These are phyloP conservation scores for Aspergillus baeticus DNA, from an alignment of 495 filamentous ascomycete species.

Conservation along the genomic window DNA sequence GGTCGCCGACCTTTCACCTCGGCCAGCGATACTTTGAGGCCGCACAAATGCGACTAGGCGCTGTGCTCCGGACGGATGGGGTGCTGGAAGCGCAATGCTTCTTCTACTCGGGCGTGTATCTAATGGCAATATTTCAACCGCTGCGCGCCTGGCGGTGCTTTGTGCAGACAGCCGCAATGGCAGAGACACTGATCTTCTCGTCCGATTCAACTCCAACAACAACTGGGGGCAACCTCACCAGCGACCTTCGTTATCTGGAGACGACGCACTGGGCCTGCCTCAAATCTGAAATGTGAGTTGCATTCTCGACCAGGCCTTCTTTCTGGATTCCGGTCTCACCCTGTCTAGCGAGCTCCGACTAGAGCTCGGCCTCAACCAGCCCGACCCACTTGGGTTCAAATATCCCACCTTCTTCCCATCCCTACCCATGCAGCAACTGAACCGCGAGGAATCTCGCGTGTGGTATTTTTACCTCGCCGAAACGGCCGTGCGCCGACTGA, in stretches of 20 bases:
- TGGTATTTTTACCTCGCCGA: slow-evolving; percentile 39
- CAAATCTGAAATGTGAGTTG: slow-evolving; percentile 22
- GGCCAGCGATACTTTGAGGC: background rate
- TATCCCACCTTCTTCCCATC: slow-evolving; percentile 23
- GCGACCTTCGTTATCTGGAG: slow-evolving; percentile 12
- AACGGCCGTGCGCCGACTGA: slow-evolving; percentile 27
- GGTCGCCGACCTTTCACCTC: background rate
- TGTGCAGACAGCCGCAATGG: slow-evolving; percentile 21
- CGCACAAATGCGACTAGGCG: background rate
- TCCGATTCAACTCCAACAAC: too few species aligned
- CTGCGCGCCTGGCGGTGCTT: slow-evolving; percentile 22
- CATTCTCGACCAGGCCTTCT: too few species aligned
- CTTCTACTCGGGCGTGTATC: slow-evolving; percentile 22
- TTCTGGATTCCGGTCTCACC: too few species aligned
- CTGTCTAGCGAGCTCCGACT: slow-evolving; percentile 22
- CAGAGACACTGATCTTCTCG: slow-evolving; percentile 19
- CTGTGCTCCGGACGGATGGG: background rate
- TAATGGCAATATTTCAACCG: slow-evolving; percentile 23
- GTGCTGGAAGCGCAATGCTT: slow-evolving; percentile 22
- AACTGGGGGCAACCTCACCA: too few species aligned
- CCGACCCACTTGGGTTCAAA: slow-evolving; percentile 3
- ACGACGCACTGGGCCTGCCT: slow-evolving; percentile 30
- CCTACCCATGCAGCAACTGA: slow-evolving; percentile 20
- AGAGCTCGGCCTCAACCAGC: slow-evolving; percentile 25
- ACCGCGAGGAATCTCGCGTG: slow-evolving; percentile 17